Conservation (phyloP, 2,329 filamentous ascomycete species). For the Cladosporium cucumerinum region DNA sequence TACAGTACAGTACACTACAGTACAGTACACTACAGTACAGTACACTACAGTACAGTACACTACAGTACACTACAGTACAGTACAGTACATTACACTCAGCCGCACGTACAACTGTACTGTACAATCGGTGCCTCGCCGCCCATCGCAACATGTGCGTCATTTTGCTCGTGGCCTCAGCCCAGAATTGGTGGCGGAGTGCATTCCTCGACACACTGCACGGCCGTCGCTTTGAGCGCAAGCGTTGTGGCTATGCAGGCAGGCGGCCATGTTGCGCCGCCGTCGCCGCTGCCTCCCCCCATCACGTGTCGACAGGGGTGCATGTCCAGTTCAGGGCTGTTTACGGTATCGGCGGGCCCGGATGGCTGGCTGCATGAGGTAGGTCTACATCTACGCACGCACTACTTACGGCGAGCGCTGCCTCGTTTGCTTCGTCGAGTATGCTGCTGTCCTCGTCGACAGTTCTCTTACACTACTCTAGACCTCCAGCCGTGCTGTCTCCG, state of each 20-base stretch:
- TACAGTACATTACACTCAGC: slow-evolving; percentile 9
- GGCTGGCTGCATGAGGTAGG: slow-evolving; percentile 15
- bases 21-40: too few relatives aligned
- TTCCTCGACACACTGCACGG: slow-evolving; percentile 4
- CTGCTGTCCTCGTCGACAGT: slow-evolving; percentile 7
- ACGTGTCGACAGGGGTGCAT: slow-evolving; percentile 12
- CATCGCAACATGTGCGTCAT: slow-evolving; percentile 11
- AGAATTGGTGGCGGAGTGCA: slow-evolving; percentile 14
- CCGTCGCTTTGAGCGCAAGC: neutral
- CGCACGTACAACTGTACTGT: slow-evolving; percentile 6
- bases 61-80: too few relatives aligned
- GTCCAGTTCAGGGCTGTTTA: slow-evolving; percentile 15
- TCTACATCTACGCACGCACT: slow-evolving; percentile 4
- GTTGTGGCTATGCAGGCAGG: slow-evolving; percentile 16
- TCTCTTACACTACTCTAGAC: neutral
- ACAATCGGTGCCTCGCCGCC: too few relatives aligned
- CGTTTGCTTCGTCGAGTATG: slow-evolving; percentile 9
- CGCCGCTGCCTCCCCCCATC: too few relatives aligned
- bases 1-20: too few relatives aligned
- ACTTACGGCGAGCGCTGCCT: neutral
- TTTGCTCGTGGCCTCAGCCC: neutral
- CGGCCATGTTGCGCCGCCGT: slow-evolving; percentile 8
- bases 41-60: too few relatives aligned
- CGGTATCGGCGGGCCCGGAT: slow-evolving; percentile 15
- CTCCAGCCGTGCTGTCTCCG: neutral